Conservation (phyloP, 768 basidiomycete species). For the Lentinula guzmanii region DNA sequence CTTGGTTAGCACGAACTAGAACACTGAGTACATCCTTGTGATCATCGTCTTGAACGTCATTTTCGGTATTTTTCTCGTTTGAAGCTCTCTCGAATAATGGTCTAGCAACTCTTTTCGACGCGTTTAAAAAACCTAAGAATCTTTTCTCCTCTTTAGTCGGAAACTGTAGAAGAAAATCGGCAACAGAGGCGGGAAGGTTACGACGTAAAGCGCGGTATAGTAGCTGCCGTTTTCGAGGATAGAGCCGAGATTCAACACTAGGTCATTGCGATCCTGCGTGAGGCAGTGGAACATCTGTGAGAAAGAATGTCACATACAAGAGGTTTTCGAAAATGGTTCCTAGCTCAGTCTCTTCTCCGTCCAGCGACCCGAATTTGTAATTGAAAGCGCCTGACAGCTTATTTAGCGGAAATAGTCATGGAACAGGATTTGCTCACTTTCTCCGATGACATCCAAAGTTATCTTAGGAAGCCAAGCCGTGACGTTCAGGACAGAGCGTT, state of each 20-base stretch:
- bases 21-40: neutral
- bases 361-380: slow-evolving; percentile 16
- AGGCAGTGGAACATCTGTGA: too few species aligned
- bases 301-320: neutral
- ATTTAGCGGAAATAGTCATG: neutral
- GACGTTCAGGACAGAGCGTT: slow-evolving; percentile 14
- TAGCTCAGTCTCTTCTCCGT: slow-evolving; percentile 1
- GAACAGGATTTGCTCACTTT: slow-evolving; percentile 16
- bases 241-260: neutral
- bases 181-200: neutral
- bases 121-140: neutral
- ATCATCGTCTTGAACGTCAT: neutral
- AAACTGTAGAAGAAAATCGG: neutral
- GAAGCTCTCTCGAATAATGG: neutral
- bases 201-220: neutral
- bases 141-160: neutral
- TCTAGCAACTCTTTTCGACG: neutral
- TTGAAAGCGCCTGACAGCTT: slow-evolving; percentile 21
- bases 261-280: neutral
- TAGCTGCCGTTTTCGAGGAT: neutral
- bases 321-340: neutral
- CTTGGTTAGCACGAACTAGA: slow-evolving; percentile 45
- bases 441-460: slow-evolving; percentile 29
- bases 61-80: neutral
- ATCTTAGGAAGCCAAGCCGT: slow-evolving; percentile 20